Base-by-base conservation (phyloP, 228 moss, liverwort and hornwort genomes). In the Sphagnum magellanicum region DNA sequence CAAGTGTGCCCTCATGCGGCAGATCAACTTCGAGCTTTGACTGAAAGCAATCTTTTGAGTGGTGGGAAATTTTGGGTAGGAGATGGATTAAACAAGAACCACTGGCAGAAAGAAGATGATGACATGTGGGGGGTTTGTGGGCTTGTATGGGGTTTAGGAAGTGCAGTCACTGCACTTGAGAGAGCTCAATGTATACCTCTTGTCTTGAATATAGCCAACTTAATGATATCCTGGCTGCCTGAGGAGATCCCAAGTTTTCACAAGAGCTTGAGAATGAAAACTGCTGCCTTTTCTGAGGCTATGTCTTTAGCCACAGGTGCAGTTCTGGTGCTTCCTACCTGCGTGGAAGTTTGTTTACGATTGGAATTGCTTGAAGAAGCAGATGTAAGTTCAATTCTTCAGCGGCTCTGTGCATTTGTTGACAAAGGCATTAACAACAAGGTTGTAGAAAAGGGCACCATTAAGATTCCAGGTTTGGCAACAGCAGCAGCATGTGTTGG, bases 111-210 rank as follows among this genome's bases (percentile, higher is more conserved):
- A 61, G 71, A 73, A 52, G 80, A 84, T 53, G 83, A 79, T 51
- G 71, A 69, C 49, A 74, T 80, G 51, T 84, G 83, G 83, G 79
- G 73, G 0, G 80, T 80, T 11, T 74, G 79, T 63, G 83, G 83
- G 48, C 72, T 84, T 10, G 80, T 84, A 15, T 84, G 83, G 83
- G 83, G 79, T n/a, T 72, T 84, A 52, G 83, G 83, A 17, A 77
- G 72, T 64, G 72, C 72, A 52, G 80, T 80, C 8, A 74, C 73
- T 48, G 77, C 66, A 57, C 77, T 84, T 63, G 59, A 74, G 71
- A 74, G 69, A n/a, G 72, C 79, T 67, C 76, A 72, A 53, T 77
- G 74, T 62, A 69, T 77, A 68, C 55, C 66, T 32, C 52, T 84
- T 63, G 69, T 84, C 6, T 69, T 67, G 17, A 61, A 74, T 14